A percentile compares a stretch with the other conserved stretches of the same genome.
These are phyloP conservation scores for Quercus glauca DNA, from an alignment of 306 rosid genomes.

Conservation along the genomic window DNA sequence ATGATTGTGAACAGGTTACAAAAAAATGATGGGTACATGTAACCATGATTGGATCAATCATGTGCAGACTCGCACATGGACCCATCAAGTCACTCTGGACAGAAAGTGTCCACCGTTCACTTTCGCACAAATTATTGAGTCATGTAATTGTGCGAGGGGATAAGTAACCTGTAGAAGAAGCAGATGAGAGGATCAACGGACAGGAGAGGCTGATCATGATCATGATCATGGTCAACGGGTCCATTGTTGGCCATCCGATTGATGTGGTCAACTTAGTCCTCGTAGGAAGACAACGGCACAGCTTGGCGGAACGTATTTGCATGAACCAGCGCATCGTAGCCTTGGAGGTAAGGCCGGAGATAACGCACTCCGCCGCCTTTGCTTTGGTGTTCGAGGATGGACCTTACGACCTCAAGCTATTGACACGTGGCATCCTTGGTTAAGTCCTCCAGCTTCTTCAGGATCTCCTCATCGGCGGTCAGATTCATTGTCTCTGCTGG, in stretches of 20 bases:
- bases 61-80: too few relatives aligned
- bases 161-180: slow-evolving; percentile 57
- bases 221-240: slow-evolving; percentile 1
- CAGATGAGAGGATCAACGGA: slow-evolving; percentile 63
- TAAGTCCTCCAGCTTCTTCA: slow-evolving; percentile 35
- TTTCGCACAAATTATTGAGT: too few relatives aligned
- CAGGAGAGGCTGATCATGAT: slow-evolving; percentile 37
- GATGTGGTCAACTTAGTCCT: slow-evolving; percentile 47
- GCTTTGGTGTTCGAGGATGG: slow-evolving; percentile 42
- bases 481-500: too few relatives aligned
- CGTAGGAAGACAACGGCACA: slow-evolving; percentile 50
- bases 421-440: slow-evolving; percentile 38
- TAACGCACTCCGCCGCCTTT: slow-evolving; percentile 33
- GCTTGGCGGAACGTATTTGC: slow-evolving; percentile 31
- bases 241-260: slow-evolving; percentile 38
- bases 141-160: background rate
- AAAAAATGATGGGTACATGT: too few relatives aligned
- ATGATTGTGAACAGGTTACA: too few relatives aligned
- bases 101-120: too few relatives aligned
- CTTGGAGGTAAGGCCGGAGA: slow-evolving; percentile 35
- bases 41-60: too few relatives aligned
- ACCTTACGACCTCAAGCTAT: slow-evolving; percentile 40
- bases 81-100: too few relatives aligned
- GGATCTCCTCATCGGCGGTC: slow-evolving; percentile 32
- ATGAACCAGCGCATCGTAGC: slow-evolving; percentile 16